Conservation (phyloP, 2,329 filamentous ascomycete genomes). For the Ceratocystis alfenasii region DNA sequence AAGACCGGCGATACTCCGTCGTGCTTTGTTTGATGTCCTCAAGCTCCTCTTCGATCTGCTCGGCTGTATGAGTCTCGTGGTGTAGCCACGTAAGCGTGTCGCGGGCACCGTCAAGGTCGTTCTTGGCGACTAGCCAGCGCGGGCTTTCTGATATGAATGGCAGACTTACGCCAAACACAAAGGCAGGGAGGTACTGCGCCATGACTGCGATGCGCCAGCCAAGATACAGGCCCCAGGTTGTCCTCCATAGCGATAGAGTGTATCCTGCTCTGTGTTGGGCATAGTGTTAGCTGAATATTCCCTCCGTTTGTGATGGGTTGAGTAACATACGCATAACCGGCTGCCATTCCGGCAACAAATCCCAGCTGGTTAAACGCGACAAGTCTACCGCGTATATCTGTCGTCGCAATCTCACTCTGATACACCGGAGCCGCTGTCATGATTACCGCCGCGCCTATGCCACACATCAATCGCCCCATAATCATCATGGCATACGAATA, state of each 20-base stretch:
- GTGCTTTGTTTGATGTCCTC: constrained; percentile 35
- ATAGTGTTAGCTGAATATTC: background rate
- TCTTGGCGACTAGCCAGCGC: constrained; percentile 46
- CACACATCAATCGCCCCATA: constrained; percentile 40
- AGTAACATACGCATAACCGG: constrained; percentile 40
- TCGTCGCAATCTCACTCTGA: constrained; percentile 35
- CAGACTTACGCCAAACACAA: constrained; percentile 39
- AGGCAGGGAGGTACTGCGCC: constrained; percentile 40
- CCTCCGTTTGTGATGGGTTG: background rate
- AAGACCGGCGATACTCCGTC: constrained; percentile 27
- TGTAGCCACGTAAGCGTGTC: constrained; percentile 39
- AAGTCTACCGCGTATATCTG: constrained; percentile 36
- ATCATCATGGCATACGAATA: constrained; percentile 39
- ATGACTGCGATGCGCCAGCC: constrained; percentile 44
- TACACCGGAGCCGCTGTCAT: constrained; percentile 47
- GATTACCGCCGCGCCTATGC: constrained; percentile 42
- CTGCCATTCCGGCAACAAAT: constrained; percentile 42
- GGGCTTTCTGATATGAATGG: constrained; percentile 45
- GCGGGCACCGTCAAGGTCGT: constrained; percentile 34
- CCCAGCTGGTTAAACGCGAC: constrained; percentile 50
- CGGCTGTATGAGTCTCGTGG: constrained; percentile 31
- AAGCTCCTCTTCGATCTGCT: constrained; percentile 35
- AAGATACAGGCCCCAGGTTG: constrained; percentile 33
- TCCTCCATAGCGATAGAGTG: constrained; percentile 42
- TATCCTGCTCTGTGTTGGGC: constrained; percentile 40